These are phyloP conservation scores for Kodamaea ohmeri DNA, from an alignment of 1,139 yeast genomes.

Conservation along the genomic window DNA sequence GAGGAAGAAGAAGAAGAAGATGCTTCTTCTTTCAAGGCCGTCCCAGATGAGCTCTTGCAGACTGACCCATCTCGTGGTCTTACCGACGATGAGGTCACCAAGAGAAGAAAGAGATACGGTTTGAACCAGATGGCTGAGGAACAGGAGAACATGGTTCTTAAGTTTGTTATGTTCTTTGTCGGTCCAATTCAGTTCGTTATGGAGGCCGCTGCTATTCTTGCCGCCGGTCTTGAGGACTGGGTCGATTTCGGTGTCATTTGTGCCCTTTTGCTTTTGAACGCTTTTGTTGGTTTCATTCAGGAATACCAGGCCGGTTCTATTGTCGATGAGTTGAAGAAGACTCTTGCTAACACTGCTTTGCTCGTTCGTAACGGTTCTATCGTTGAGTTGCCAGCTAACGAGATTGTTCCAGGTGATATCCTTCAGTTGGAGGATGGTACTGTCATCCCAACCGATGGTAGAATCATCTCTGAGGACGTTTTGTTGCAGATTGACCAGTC, in stretches of 20 bases:
- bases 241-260: constrained; percentile 98
- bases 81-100: constrained; percentile 73
- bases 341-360: constrained; percentile 83
- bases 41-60: constrained; percentile 86
- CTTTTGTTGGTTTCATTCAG: constrained; percentile 93
- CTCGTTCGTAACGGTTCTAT: constrained; percentile 83
- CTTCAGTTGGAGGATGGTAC: constrained; percentile 92
- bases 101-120: constrained; percentile 93
- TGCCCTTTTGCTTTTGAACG: constrained; percentile 84
- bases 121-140: constrained; percentile 94
- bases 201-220: constrained; percentile 97
- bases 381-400: constrained; percentile 72
- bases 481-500: constrained; percentile 95
- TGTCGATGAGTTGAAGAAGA: constrained; percentile 91
- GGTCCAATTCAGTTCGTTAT: constrained; percentile 99
- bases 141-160: constrained; percentile 74
- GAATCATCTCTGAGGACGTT: constrained; percentile 84
- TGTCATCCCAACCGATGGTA: constrained; percentile 94
- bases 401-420: constrained; percentile 91
- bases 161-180: constrained; percentile 89
- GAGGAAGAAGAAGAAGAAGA: constrained; percentile 50
- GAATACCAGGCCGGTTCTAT: constrained; percentile 97
- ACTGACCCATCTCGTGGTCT: constrained; percentile 86
- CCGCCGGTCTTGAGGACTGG: constrained; percentile 99
- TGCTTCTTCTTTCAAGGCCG: constrained; percentile 54